Base-by-base conservation (phyloP, 2,329 filamentous ascomycete species). In the Penicillium sclerotiorum region DNA sequence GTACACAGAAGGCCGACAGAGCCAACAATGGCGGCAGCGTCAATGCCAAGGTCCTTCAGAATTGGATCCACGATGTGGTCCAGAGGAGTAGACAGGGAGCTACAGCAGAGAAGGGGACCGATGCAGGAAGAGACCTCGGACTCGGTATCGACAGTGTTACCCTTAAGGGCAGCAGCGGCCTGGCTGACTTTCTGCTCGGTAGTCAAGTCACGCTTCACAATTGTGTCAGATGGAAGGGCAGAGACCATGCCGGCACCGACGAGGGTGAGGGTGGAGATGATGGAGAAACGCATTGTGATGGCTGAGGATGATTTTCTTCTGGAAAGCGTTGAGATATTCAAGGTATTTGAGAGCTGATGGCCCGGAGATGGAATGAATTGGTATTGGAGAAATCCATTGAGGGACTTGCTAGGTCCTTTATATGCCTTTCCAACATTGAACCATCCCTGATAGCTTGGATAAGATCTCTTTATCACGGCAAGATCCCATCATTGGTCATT, bases 181-280 rank as follows among this genome's bases (percentile, higher is more conserved):
- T 50, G 27, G 15, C 50, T 20, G 11, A 58, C 57, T 46, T 57
- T 43, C 30, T 42, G 18, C n/a, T 44, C 28, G 17, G 46, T 39
- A 8, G 38, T 15, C n/a, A 42, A 28, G 4, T 21, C 25, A 40
- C 53, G 47, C 52, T 58, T 56, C 33, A 58, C 46, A 28, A 49
- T 8, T 17, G 28, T 21, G 15, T 46, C 23, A 27, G 15, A 56
- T 41, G 37, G 46, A 39, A 20, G 28, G 13, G 68, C 68, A 38
- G 65, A 59, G 13, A 62, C 68, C 49, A 70, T 52, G 46, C 60
- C 55, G 36, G 60, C 58, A 30, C 59, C 53, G 41, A 57, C 61
- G 40, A 69, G 45, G 28, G 65, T 59, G 40, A 72, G 46, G 32
- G 65, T 45, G 44, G 68, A 66, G 54, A 71, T 32, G 22, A 57